Conservation (phyloP, 257 asterid genomes). For the Linaria vulgaris region DNA sequence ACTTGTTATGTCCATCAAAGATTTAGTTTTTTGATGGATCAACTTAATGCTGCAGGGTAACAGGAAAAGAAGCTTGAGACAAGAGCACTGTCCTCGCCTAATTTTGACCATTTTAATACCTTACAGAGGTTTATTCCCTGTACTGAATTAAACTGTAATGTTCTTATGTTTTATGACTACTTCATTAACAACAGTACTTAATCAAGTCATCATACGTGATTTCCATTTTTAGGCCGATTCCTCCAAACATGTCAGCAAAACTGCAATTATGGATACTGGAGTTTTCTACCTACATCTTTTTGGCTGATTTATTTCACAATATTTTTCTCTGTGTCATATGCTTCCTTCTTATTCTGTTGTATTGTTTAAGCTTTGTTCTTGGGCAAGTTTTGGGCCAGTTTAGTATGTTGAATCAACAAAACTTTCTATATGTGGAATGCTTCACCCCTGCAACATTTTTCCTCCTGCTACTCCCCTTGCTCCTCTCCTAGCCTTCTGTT, state of each 20-base stretch:
- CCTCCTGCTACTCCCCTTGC: too few relatives aligned
- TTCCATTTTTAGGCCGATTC: neutral
- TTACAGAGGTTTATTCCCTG: conserved; percentile 7
- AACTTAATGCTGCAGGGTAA: conserved; percentile 67
- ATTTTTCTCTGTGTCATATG: neutral
- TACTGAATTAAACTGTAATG: neutral
- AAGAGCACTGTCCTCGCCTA: conserved; percentile 1
- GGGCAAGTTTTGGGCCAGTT: neutral
- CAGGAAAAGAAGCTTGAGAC: conserved; percentile 87
- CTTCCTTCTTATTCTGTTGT: neutral
- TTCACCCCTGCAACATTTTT: too few relatives aligned
- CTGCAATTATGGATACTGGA: conserved; percentile 8
- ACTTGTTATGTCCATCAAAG: neutral
- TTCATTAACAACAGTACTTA: neutral
- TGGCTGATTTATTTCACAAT: neutral
- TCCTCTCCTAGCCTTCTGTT: too few relatives aligned
- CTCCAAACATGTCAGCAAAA: neutral
- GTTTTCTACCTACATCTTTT: neutral
- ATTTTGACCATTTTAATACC: neutral
- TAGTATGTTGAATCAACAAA: neutral
- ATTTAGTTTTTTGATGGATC: conserved; percentile 14
- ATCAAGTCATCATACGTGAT: neutral
- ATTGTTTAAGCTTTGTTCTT: conserved; percentile 4
- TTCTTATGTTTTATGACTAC: neutral
- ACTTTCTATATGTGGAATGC: neutral